Percentiles rank a stretch among this genome's conserved stretches.
phyloP scores from a whole-genome alignment of 345 rosid genomes.

The Zanthoxylum bungeanum region DNA sequence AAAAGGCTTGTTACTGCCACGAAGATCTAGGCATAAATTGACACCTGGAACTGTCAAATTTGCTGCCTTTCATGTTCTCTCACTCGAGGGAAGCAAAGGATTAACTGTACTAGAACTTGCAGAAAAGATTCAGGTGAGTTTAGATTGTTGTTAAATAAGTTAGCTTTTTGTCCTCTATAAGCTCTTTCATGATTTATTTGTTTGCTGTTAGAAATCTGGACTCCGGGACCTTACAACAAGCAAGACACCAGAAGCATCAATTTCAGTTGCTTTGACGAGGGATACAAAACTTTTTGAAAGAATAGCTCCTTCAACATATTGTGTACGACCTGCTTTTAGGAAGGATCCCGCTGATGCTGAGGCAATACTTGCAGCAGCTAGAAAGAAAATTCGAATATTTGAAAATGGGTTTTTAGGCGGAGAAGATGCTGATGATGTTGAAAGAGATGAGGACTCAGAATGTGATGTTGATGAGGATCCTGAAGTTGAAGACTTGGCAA shows the following conservation, averaged over 20 bases:
- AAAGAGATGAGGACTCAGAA: slow-evolving; percentile 86
- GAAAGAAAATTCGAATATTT: slow-evolving; percentile 87
- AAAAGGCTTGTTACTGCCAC: slow-evolving; percentile 84
- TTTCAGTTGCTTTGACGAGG: slow-evolving; percentile 98
- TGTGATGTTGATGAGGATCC: slow-evolving; percentile 95
- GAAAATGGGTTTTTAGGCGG: slow-evolving; percentile 85
- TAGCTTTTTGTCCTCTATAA: slow-evolving; percentile 1
- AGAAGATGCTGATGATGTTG: slow-evolving; percentile 85
- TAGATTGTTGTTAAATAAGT: slow-evolving; percentile 4
- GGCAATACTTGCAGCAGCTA: slow-evolving; percentile 79
- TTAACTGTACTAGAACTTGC: slow-evolving; percentile 91
- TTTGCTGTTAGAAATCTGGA: slow-evolving; percentile 76
- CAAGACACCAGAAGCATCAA: slow-evolving; percentile 99
- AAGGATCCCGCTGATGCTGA: slow-evolving; percentile 96
- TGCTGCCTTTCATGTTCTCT: slow-evolving; percentile 99
- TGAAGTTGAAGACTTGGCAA: slow-evolving; percentile 79
- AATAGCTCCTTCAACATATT: slow-evolving; percentile 98
- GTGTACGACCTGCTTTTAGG: slow-evolving; percentile 85
- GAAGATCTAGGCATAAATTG: slow-evolving; percentile 93
- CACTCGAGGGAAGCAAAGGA: slow-evolving; percentile 95
- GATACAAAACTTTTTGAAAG: slow-evolving; percentile 99
- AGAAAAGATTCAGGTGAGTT: slow-evolving; percentile 89
- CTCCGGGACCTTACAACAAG: slow-evolving; percentile 94
- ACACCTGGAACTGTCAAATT: slow-evolving; percentile 99
- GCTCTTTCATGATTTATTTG: slow-evolving; percentile 10